Evolutionary conservation across 495 filamentous ascomycete genomes (phyloP), one percentile per base, ranked within the genome.

Genomic region (Xylaria sp.): DNA sequence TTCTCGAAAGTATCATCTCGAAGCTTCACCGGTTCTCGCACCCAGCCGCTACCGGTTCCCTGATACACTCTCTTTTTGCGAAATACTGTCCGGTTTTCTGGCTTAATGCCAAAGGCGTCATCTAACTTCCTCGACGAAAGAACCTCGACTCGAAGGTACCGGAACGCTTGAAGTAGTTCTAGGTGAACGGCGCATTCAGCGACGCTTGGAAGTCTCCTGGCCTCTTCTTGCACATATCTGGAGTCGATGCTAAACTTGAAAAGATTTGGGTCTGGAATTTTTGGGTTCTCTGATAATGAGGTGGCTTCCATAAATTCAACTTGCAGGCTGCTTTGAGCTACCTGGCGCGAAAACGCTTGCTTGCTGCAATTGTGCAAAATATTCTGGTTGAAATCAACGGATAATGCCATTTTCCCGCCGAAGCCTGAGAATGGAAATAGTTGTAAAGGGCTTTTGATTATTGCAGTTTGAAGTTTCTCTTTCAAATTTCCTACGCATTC

Each of bases 161-260:
- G 24, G 12, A 55, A 55, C 31, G 52, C 52, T 55, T 55, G 52
- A 55, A 55, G 52, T 55, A 55, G 12, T 55, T 55, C 52, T 7
- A 55, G 52, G 17, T 55, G 52, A 5, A 26, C 5, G 26, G 26
- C 52, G 26, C 52, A 55, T 55, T 55, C 52, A 31, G 52, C 52
- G 26, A 31, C 15, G 12, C 52, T 55, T 11, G 52, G 52, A 17
- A 55, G 52, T 55, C 52, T 55, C 52, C 5, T 31, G 14, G 52
- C 52, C 21, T 31, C 52, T 26, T 55, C 26, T 55, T 55, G 52
- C 52, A 55, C 26, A 31, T 1, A 55, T 7, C 52, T 6, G 14
- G 52, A 31, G 24, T 31, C 26, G 26, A 55, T 29, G 52, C 52
- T 31, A 8, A 55, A 55, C 24, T 55, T 55, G 52, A 55, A 55